Base-by-base conservation (phyloP, 306 rosid genomes). In the Castanopsis chinensis region DNA sequence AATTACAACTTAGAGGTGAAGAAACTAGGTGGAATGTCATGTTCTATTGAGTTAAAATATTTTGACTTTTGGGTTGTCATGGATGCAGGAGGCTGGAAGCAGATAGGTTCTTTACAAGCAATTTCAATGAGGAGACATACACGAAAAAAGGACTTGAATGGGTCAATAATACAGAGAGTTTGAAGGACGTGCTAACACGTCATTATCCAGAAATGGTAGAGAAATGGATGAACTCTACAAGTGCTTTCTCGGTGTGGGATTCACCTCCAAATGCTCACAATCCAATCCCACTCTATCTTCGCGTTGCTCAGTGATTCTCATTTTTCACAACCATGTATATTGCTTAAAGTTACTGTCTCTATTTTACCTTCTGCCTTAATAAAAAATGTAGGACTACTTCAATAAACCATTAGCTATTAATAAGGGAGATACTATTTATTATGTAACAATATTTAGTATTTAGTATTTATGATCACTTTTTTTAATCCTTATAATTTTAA, bases 181-280 rank as follows among this genome's bases (percentile, higher is more conserved):
- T 90, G 15, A 90, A 86, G 51, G 92, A 90, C 11, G 94, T 90
- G 1, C 77, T 90, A 3, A 83, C 88, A 1, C 90, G 90, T 18
- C 92, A 90, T 23, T 75, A 84, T 9, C 94, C 92, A 10, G 84
- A 85, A 83, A 84, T 90, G 83, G 83, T 87, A 20, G 11, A 77
- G 0, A 86, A 83, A 45, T 90, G 92, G 94, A 79, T 90, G 78
- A 90, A 88, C 69, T 73, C 82, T 70, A 80, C 89, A 0, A 90
- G 91, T 76, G 90, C 92, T 0, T 90, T 90, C 69, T 88, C 94
- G 1, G 94, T 90, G 30, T 90, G 94, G 94, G 92, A 90, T 51
- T 77, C 87, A 8, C n/a, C 80, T 0, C 87, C 89, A 3, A 76
- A 76, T 27, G 0, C 78, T n/a, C 65, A 15, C 27, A 85, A 85